phyloP scores from a whole-genome alignment of 2,329 filamentous ascomycete species.

The Cladosporium sp. region DNA sequence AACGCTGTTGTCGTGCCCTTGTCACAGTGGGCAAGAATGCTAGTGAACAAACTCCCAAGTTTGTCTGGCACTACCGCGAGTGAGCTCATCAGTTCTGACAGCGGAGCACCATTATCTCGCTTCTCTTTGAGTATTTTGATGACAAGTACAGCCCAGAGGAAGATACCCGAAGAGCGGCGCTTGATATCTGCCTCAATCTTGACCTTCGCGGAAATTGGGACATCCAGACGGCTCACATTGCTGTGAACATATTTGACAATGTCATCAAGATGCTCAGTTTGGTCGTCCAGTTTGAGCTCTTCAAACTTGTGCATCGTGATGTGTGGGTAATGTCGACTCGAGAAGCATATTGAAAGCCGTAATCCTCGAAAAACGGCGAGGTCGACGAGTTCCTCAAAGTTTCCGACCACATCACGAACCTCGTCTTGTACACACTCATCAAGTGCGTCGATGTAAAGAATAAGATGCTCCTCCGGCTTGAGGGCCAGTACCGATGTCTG shows the following conservation, averaged over 20 bases:
- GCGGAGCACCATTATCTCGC: neutral
- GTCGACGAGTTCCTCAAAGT: neutral
- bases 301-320: neutral
- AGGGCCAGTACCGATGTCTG: neutral
- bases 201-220: neutral
- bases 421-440: slow-evolving; percentile 7
- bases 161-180: neutral
- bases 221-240: neutral
- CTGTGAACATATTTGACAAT: neutral
- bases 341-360: neutral
- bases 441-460: slow-evolving; percentile 14
- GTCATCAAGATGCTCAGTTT: neutral
- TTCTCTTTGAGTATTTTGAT: neutral
- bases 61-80: neutral
- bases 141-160: neutral
- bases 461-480: neutral
- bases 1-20: neutral
- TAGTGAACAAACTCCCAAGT: neutral
- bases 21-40: neutral
- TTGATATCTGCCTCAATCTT: neutral
- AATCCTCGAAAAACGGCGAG: neutral
- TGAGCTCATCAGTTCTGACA: neutral
- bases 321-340: slow-evolving; percentile 15
- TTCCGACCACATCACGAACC: neutral
- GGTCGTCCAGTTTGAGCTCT: neutral